phyloP scores from a whole-genome alignment of 2,329 filamentous ascomycete genomes.

The Orbilia quercus region DNA sequence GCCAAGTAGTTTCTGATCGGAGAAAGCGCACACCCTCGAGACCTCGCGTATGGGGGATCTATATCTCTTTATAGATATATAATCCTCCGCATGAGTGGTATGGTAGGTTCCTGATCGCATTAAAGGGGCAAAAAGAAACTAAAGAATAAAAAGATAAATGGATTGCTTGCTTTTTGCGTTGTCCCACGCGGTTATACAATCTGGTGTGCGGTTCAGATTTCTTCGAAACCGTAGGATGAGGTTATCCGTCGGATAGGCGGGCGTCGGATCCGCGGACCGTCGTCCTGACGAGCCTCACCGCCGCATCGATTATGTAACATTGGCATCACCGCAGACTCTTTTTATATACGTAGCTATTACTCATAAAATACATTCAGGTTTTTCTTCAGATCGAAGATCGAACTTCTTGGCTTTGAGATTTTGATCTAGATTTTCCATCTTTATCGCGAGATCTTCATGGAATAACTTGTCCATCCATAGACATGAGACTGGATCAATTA shows the following conservation, averaged over 20 bases:
- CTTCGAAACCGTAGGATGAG: constrained; percentile 47
- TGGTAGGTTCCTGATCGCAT: constrained; percentile 5
- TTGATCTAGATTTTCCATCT: constrained; percentile 13
- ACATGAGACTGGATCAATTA: too few species aligned
- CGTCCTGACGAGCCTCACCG: constrained; percentile 40
- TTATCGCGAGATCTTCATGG: constrained; percentile 20
- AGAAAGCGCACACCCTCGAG: constrained; percentile 16
- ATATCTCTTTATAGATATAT: constrained; percentile 38
- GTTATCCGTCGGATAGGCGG: constrained; percentile 50
- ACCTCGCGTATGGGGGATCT: constrained; percentile 14
- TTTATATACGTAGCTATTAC: background rate
- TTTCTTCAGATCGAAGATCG: constrained; percentile 12
- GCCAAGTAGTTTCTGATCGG: constrained; percentile 10
- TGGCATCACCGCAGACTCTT: constrained; percentile 14
- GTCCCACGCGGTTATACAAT: constrained; percentile 15
- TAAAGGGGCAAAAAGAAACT: constrained; percentile 4
- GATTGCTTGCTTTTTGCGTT: constrained; percentile 44
- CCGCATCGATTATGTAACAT: constrained; percentile 46
- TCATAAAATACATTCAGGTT: constrained; percentile 3
- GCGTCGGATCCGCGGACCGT: constrained; percentile 53
- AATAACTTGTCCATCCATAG: background rate
- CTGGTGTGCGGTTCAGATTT: constrained; percentile 32
- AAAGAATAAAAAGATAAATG: background rate
- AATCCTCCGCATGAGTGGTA: constrained; percentile 33
- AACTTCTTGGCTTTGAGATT: constrained; percentile 24